Percentiles rank a stretch among this genome's conserved stretches.
phyloP scores from a whole-genome alignment of 352 stramenopile species.

The Peronospora tabacina region DNA sequence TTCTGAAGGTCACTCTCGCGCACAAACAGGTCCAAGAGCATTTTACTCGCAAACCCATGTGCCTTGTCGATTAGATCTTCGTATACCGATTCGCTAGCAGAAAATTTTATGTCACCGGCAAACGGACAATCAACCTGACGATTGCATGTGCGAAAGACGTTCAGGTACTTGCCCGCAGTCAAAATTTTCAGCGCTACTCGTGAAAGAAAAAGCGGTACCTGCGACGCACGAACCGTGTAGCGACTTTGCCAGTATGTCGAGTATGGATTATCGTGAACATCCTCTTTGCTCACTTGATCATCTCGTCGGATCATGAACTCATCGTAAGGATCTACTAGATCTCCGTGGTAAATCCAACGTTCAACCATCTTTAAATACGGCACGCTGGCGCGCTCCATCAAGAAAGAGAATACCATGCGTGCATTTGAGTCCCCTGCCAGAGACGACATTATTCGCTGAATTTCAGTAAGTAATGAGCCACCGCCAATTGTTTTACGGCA shows the following conservation, averaged over 20 bases:
- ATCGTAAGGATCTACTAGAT: slow-evolving; percentile 86
- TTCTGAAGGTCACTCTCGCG: slow-evolving; percentile 74
- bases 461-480: slow-evolving; percentile 86
- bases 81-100: slow-evolving; percentile 57
- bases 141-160: slow-evolving; percentile 83
- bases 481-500: slow-evolving; percentile 75
- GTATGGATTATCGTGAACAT: slow-evolving; percentile 83
- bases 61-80: slow-evolving; percentile 83
- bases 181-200: slow-evolving; percentile 80
- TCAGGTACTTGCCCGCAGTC: slow-evolving; percentile 89
- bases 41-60: slow-evolving; percentile 69
- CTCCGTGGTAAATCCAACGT: slow-evolving; percentile 85
- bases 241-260: slow-evolving; percentile 87
- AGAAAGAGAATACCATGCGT: slow-evolving; percentile 67
- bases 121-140: slow-evolving; percentile 76
- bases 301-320: slow-evolving; percentile 89
- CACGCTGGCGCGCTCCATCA: slow-evolving; percentile 75
- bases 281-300: slow-evolving; percentile 64
- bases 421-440: slow-evolving; percentile 74
- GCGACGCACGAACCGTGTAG: slow-evolving; percentile 68
- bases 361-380: slow-evolving; percentile 89
- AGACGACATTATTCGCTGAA: slow-evolving; percentile 81
- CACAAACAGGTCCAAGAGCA: slow-evolving; percentile 74
- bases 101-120: slow-evolving; percentile 55
- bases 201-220: slow-evolving; percentile 78